Percentiles rank a stretch among this genome's conserved stretches.
Conservation (phyloP, 148 eudicot genomes). For the Fallopia convolvulus region DNA sequence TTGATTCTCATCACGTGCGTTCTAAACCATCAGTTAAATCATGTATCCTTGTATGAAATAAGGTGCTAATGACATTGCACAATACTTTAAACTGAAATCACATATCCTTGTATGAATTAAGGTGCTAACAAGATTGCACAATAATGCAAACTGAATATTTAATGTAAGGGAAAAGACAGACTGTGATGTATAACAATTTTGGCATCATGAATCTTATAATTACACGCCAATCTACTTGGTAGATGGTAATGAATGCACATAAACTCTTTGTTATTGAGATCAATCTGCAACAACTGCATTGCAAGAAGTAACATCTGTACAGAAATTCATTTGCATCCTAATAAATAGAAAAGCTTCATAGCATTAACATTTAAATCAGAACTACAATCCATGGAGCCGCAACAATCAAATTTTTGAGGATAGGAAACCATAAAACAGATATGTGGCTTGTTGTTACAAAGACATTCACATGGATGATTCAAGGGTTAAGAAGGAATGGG, state of each 20-base stretch:
- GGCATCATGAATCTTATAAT: not conserved
- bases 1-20: too few relatives aligned
- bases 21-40: not conserved
- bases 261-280: not conserved
- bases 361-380: not conserved
- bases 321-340: not conserved
- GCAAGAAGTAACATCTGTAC: not conserved
- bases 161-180: not conserved
- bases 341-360: not conserved
- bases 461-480: conserved; percentile 3
- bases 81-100: not conserved
- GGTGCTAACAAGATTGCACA: not conserved
- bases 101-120: not conserved
- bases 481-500: not conserved
- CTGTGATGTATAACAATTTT: not conserved
- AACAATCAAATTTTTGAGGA: not conserved
- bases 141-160: not conserved
- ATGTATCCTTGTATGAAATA: not conserved
- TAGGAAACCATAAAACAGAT: not conserved
- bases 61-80: not conserved
- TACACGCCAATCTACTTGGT: not conserved
- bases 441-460: not conserved
- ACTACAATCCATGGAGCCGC: not conserved
- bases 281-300: not conserved
- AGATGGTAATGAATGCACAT: not conserved